Conservation (phyloP, 192 early-diverging fungal species). For the Gryganskiella cystojenkinii region DNA sequence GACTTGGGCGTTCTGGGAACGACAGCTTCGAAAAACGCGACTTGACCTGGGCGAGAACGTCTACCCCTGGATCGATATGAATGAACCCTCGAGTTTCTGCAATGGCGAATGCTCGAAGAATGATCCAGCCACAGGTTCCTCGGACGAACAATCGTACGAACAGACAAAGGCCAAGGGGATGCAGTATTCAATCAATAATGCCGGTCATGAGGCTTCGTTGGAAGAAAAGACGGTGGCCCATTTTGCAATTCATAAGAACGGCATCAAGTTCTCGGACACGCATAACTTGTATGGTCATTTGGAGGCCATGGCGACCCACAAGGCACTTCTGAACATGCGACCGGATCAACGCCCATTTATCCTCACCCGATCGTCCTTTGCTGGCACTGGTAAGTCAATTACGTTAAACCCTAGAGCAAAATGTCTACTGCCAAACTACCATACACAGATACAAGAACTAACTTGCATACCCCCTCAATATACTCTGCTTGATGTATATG, state of each 20-base stretch:
- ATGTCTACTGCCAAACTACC: too few species aligned
- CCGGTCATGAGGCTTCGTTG: slow-evolving; percentile 25
- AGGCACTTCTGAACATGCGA: slow-evolving; percentile 48
- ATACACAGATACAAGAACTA: too few species aligned
- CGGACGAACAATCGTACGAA: neutral
- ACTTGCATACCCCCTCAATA: too few species aligned
- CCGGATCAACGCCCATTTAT: slow-evolving; percentile 67
- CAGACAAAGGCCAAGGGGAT: neutral
- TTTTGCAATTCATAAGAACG: slow-evolving; percentile 58
- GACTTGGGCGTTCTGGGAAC: slow-evolving; percentile 35
- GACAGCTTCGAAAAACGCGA: slow-evolving; percentile 55
- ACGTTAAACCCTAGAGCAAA: too few species aligned
- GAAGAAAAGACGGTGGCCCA: slow-evolving; percentile 35
- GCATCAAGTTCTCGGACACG: slow-evolving; percentile 60
- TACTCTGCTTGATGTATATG: neutral
- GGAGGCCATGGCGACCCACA: slow-evolving; percentile 62
- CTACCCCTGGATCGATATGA: slow-evolving; percentile 80
- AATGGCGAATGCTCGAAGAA: slow-evolving; percentile 58
- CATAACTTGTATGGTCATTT: slow-evolving; percentile 75
- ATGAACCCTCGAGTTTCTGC: slow-evolving; percentile 74
- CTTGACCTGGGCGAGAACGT: slow-evolving; percentile 61
- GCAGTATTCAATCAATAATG: slow-evolving; percentile 53
- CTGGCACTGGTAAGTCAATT: slow-evolving; percentile 62
- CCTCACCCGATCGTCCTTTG: slow-evolving; percentile 72
- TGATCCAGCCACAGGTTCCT: too few species aligned